Conservation (phyloP, 2,329 filamentous ascomycete genomes). For the Ophiostoma sp. region DNA sequence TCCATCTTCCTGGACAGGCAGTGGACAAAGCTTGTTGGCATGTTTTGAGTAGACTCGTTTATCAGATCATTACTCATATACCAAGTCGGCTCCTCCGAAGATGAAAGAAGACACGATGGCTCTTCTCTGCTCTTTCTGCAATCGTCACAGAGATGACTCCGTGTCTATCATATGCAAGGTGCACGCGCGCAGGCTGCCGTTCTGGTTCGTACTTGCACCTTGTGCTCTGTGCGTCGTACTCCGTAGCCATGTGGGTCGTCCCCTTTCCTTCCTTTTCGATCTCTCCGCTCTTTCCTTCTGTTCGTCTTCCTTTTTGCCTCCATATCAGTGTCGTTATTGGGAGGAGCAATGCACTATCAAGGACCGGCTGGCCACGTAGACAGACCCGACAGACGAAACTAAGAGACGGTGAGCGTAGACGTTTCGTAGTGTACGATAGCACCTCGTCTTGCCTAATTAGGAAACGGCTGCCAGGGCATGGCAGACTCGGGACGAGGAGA, state of each 20-base stretch:
- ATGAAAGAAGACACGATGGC: too few species aligned
- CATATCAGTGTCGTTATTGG: constrained; percentile 1
- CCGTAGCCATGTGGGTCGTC: constrained; percentile 7
- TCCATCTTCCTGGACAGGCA: too few species aligned
- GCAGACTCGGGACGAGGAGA: neutral
- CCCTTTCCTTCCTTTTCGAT: constrained; percentile 1
- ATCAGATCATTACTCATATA: too few species aligned
- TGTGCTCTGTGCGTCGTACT: constrained; percentile 6
- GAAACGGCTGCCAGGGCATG: neutral
- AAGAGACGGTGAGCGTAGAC: constrained; percentile 9
- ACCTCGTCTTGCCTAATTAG: constrained; percentile 13
- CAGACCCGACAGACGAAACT: neutral
- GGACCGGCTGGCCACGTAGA: neutral
- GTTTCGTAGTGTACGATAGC: neutral
- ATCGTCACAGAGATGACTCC: neutral
- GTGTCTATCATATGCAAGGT: neutral
- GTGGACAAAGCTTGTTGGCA: too few species aligned
- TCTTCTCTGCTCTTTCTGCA: neutral
- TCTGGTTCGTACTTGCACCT: neutral
- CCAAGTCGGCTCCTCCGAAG: neutral
- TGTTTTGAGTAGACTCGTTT: too few species aligned
- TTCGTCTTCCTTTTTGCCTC: neutral
- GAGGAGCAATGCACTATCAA: neutral
- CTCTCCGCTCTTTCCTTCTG: constrained; percentile 9
- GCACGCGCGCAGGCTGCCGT: constrained; percentile 9